Evolutionary conservation across 2,329 filamentous ascomycete genomes (phyloP), one percentile per base, ranked within the genome.

Genomic region (Calonectria pteridis): DNA sequence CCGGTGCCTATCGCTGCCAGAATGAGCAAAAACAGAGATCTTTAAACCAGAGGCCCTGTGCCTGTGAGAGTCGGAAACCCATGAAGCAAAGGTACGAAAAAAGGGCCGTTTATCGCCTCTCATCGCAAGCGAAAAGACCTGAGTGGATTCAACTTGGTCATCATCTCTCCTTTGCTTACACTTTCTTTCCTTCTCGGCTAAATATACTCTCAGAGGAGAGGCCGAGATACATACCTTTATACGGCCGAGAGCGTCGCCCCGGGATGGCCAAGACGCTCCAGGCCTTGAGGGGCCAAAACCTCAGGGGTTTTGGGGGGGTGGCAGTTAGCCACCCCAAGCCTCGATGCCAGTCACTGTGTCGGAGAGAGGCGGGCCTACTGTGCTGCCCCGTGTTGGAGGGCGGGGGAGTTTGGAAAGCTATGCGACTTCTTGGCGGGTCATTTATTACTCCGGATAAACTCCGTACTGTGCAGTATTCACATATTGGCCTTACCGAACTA

Each of bases 211-310:
- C 75, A n/a, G 65, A 70, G 73, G 69, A 76, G 75, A 72, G 75
- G 71, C 77, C 77, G 76, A 79, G 75, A 79, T 78, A 79, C 76
- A 69, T 67, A 79, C 72, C 76, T 78, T 79, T 75, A 67, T 67
- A 79, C 74, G 77, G 75, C 77, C 76, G 77, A 77, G 67, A 71
- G 75, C 67, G 63, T 78, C 75, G 73, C 72, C 67, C 69, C 70
- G 69, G 76, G 75, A 75, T 62, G 71, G 67, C 65, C 69, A 78
- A 74, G 76, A 73, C 69, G 73, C 72, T 76, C 77, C 72, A 79
- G 76, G 51, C 75, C 71, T 65, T 33, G 65, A 40, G 73, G 71
- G 28, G 59, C 71, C 65, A 33, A 72, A 72, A 67, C 51, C 58
- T 71, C 70, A 72, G 71, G 74, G 72, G 73, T 67, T 35, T 50